Conservation (phyloP, 208 protist genomes). For the Leishmania lainsoni region DNA sequence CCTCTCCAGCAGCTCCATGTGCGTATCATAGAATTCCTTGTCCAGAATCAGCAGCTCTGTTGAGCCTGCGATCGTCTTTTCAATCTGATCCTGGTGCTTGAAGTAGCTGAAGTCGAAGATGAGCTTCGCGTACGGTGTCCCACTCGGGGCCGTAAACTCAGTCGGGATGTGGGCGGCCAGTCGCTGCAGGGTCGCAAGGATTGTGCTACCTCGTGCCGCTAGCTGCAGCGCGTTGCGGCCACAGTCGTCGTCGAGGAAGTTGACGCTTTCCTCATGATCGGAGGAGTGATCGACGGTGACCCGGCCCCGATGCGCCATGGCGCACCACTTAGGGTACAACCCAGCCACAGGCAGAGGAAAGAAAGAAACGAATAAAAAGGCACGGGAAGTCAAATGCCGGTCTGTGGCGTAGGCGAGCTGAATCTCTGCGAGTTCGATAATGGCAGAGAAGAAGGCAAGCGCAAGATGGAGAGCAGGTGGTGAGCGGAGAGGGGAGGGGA, state of each 20-base stretch:
- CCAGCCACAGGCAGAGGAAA: not conserved
- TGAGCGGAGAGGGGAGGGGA: not conserved
- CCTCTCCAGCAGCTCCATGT: slow-evolving; percentile 95
- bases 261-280: slow-evolving; percentile 5
- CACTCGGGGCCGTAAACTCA: slow-evolving; percentile 64
- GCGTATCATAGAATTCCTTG: slow-evolving; percentile 83
- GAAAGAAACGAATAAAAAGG: not conserved
- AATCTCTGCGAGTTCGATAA: not conserved
- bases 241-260: slow-evolving; percentile 91
- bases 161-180: slow-evolving; percentile 92
- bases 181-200: slow-evolving; percentile 94
- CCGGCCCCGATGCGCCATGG: slow-evolving; percentile 7
- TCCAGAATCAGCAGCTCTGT: slow-evolving; percentile 66
- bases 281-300: not conserved
- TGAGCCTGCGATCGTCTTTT: slow-evolving; percentile 71
- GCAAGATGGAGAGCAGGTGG: not conserved
- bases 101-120: slow-evolving; percentile 97
- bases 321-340: too few relatives aligned
- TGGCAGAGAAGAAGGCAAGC: not conserved
- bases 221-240: slow-evolving; percentile 93
- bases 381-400: not conserved
- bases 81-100: slow-evolving; percentile 69
- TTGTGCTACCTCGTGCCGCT: slow-evolving; percentile 89
- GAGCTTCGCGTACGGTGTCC: slow-evolving; percentile 76
- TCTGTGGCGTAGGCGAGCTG: not conserved